These are phyloP conservation scores for Cystobasidium onofrii DNA, from an alignment of 768 basidiomycete species.

Conservation along the genomic window DNA sequence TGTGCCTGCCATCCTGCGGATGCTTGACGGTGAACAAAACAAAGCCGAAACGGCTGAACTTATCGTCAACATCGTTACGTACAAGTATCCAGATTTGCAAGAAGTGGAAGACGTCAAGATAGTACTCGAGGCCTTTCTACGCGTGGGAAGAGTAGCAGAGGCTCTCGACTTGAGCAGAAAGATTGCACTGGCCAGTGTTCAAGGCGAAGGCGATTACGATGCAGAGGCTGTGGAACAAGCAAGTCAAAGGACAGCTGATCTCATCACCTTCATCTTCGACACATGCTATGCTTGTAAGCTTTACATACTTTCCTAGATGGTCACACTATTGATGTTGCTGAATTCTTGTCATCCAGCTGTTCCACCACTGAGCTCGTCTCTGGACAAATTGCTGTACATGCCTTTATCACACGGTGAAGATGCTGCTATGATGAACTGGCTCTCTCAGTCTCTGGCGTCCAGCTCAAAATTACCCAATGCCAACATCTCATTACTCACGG, in stretches of 20 bases:
- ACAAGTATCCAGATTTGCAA: background rate
- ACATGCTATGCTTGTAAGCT: constrained; percentile 8
- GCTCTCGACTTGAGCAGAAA: background rate
- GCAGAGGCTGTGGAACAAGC: background rate
- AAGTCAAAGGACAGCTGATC: background rate
- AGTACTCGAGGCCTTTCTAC: background rate
- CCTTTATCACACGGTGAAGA: constrained; percentile 10
- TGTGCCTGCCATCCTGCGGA: constrained; percentile 8
- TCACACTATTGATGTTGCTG: background rate
- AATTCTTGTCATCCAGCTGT: background rate
- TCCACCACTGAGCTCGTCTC: background rate
- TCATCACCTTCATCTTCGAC: background rate
- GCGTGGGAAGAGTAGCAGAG: background rate
- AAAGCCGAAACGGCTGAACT: background rate
- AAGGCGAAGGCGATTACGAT: background rate
- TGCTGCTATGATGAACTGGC: constrained; percentile 4
- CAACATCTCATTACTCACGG: constrained; percentile 5
- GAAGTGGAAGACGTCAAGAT: background rate
- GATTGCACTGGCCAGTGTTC: background rate
- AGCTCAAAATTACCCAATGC: background rate
- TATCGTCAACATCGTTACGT: background rate
- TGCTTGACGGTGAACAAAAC: background rate
- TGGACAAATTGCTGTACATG: constrained; percentile 23
- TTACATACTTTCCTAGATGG: background rate
- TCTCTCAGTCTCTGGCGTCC: background rate